Base-by-base conservation (phyloP, 257 asterid genomes). In the Jacaranda copaia region DNA sequence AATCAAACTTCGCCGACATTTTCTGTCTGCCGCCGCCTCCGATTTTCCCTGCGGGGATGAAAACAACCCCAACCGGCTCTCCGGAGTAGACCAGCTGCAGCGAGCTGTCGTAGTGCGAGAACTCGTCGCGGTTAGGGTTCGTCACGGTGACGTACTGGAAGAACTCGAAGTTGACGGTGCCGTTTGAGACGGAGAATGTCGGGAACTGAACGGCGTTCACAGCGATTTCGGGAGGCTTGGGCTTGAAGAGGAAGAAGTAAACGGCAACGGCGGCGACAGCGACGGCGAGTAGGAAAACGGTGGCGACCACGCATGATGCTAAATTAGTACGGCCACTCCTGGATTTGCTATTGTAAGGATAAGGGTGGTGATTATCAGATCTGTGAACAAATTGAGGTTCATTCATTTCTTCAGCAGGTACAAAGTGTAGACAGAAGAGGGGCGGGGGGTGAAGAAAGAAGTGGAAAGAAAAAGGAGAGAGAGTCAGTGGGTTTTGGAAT, bases 81-180 rank as follows among this genome's bases (percentile, higher is more conserved):
- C 95, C 99, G 64, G 90, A 87, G 85, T 84, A 91, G 64, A 84
- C 91, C 16, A 94, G 89, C 91, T 92, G 95, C 60, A 94, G 87
- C n/a, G 99, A 89, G 91, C 97, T 92, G 89, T 92, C 99, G 84
- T 89, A 94, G 89, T 94, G 99, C 36, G 97, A 89, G 83, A 94
- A 94, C 64, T 86, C 91, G 77, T 91, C 98, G 58, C 97, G 88
- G 86, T 94, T 94, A 0, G 99, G 97, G 87, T 94, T 94, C 1
- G 89, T 84, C 14, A 94, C 98, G 20, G 98, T 88, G 85, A 90
- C 97, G 82, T 77, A 89, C 68, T 94, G 98, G 86, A 94, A 83
- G 87, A 92, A 92, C 52, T 93, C 89, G 89, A 94, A 92, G 86
- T 89, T 80, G 59, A 94, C 90, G 73, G 94, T 88, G 81, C 92